Evolutionary conservation across 2,329 filamentous ascomycete genomes (phyloP), one percentile per base, ranked within the genome.

Genomic region (Pseudovirgaria hyperparasitica): DNA sequence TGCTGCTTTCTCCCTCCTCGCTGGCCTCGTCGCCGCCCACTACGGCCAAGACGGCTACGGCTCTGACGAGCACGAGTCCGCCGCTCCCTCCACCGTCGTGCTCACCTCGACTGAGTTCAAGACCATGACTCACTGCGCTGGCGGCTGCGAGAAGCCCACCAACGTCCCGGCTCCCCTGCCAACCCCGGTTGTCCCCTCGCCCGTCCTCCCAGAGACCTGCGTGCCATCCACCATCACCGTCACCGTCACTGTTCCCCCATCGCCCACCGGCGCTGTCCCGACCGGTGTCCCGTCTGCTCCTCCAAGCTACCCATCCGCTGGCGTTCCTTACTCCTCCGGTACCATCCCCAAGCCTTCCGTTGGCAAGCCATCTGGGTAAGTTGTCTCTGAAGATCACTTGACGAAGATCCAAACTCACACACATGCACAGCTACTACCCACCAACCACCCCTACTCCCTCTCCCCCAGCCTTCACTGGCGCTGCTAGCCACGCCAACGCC

Each of bases 381-480:
- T 42, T 37, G 30, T 25, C 16, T 19, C 12, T 14, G 9, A 4
- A 12, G 26, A 15, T 27, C 19, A 5, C 9, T 4, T 13, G 24
- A 6, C 9, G 9, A 17, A 10, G 4, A 28, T 18, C 21, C 9
- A 7, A 25, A 9, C 23, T 22, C 37, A 42, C 40, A 42, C 31
- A 28, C 9, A 20, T 1, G n/a, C 12, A 9, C 25, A 42, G 41
- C 33, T 33, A 34, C 28, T 47, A 48, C 41, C n/a, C n/a, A n/a
- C n/a, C n/a, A n/a, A 25, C 36, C 40, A 42, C 43, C 38, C 47
- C 50, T 27, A 42, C 43, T 31, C 23, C 36, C 27, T 31, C 31
- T 16, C 42, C 48, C 28, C 38, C 50, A 34, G 33, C 45, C 37
- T 55, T 52, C 51, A 49, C 48, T 27, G 52, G 52, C 30, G 51